These are phyloP conservation scores for Mycena leptocephala DNA, from an alignment of 768 basidiomycete genomes.

Conservation along the genomic window DNA sequence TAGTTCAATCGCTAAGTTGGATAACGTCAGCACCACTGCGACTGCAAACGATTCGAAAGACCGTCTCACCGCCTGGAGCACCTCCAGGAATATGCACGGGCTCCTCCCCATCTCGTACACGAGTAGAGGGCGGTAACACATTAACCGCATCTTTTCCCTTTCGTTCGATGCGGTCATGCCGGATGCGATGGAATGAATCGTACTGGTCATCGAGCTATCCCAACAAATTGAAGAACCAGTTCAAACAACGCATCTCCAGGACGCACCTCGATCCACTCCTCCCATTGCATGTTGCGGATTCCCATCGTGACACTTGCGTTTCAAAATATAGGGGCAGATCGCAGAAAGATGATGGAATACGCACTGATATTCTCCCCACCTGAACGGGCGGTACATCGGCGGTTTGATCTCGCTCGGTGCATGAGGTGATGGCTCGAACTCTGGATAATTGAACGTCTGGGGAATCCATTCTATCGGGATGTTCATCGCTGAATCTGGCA, in stretches of 20 bases:
- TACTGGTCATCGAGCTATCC: constrained; percentile 30
- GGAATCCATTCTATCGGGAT: constrained; percentile 36
- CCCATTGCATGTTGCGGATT: constrained; percentile 77
- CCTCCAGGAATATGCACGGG: constrained; percentile 57
- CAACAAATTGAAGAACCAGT: background rate
- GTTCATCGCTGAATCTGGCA: background rate
- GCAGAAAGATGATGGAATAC: constrained; percentile 42
- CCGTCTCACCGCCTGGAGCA: constrained; percentile 54
- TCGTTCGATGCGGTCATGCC: constrained; percentile 68
- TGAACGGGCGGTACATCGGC: constrained; percentile 78
- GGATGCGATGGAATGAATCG: constrained; percentile 69
- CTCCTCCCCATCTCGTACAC: constrained; percentile 42
- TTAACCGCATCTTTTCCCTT: constrained; percentile 65
- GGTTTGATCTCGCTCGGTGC: constrained; percentile 65
- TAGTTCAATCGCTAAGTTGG: constrained; percentile 69
- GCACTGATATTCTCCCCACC: constrained; percentile 76
- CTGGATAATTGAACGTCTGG: constrained; percentile 67
- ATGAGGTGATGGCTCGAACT: constrained; percentile 58
- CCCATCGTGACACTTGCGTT: constrained; percentile 77
- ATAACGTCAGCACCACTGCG: background rate
- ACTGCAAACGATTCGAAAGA: background rate
- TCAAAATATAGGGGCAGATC: background rate
- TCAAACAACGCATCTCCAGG: background rate
- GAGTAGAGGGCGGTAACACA: constrained; percentile 54
- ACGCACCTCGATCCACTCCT: constrained; percentile 81